phyloP scores from a whole-genome alignment of 208 protist genomes.

The Crithidia brevicula region DNA sequence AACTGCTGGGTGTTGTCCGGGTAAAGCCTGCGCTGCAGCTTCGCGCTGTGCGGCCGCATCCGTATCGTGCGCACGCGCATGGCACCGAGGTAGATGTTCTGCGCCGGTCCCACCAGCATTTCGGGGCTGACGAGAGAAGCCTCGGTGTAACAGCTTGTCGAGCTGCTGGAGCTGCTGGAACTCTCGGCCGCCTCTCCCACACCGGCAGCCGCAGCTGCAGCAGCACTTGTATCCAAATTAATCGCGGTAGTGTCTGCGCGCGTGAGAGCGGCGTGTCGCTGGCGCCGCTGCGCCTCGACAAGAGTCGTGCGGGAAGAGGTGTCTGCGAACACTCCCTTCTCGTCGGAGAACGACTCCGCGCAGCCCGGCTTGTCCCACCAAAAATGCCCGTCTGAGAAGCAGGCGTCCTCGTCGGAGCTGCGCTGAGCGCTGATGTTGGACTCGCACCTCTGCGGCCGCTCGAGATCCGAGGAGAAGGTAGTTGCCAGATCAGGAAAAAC shows the following conservation, averaged over 20 bases:
- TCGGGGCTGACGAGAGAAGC: not conserved
- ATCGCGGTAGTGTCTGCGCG: too few relatives aligned
- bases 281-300: too few relatives aligned
- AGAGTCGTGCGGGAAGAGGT: too few relatives aligned
- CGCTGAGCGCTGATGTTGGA: not conserved
- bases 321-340: too few relatives aligned
- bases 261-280: too few relatives aligned
- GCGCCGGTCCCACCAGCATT: not conserved
- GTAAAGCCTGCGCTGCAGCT: constrained; percentile 19
- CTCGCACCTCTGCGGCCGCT: not conserved
- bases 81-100: constrained; percentile 22
- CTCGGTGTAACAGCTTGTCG: not conserved
- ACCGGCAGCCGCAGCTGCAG: too few relatives aligned
- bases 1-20: not conserved
- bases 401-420: not conserved
- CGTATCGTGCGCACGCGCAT: constrained; percentile 17
- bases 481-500: not conserved
- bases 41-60: constrained; percentile 12
- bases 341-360: not conserved
- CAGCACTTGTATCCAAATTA: too few relatives aligned
- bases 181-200: too few relatives aligned
- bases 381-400: not conserved
- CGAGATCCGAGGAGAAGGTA: too few relatives aligned
- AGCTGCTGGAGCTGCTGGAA: not conserved
- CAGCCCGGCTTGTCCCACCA: constrained; percentile 3